Evolutionary conservation across 371 early-diverging fungal genomes (phyloP).

Genomic region (Massospora cicadina): DNA sequence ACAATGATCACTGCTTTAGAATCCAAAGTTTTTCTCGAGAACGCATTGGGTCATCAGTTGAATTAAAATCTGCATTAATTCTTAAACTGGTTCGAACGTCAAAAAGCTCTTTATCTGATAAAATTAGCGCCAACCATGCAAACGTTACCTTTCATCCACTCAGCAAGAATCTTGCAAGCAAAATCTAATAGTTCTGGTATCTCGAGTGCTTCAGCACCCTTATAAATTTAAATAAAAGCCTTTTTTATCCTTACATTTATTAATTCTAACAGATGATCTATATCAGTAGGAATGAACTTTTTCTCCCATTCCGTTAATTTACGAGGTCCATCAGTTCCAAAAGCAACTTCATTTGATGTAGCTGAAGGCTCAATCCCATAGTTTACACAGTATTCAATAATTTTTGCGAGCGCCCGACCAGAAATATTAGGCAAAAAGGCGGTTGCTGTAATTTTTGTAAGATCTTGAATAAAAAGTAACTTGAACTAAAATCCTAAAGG

Average conservation of each 20-base stretch:
- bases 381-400: not conserved
- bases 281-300: not conserved
- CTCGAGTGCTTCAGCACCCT: not conserved
- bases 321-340: not conserved
- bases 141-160: not conserved
- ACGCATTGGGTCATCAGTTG: not conserved
- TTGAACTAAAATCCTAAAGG: no score
- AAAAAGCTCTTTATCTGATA: not conserved
- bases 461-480: not conserved
- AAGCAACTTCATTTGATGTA: not conserved
- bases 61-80: not conserved
- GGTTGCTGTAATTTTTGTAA: not conserved
- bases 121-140: not conserved
- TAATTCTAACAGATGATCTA: not conserved
- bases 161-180: not conserved
- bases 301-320: not conserved
- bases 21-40: not conserved
- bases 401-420: not conserved
- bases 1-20: not conserved
- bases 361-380: not conserved
- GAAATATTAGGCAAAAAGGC: not conserved
- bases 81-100: not conserved
- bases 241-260: not conserved
- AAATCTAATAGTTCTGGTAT: not conserved
- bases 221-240: not conserved